Conservation (phyloP, 2,329 filamentous ascomycete species). For the Calcarisporium arbuscula region DNA sequence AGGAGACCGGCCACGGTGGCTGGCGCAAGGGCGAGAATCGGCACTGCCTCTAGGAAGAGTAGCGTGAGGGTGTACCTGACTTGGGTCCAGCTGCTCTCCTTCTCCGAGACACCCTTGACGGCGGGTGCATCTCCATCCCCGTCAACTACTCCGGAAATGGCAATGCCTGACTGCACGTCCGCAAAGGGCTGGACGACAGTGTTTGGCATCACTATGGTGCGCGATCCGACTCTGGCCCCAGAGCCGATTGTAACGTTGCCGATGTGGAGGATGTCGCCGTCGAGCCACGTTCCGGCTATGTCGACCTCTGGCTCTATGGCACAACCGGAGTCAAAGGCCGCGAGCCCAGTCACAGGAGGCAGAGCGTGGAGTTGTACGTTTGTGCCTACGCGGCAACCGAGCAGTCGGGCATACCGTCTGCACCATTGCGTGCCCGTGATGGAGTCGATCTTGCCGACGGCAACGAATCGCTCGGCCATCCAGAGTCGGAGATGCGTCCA, state of each 20-base stretch:
- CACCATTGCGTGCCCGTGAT: slow-evolving; percentile 14
- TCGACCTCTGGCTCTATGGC: slow-evolving; percentile 15
- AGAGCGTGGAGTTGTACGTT: slow-evolving; percentile 14
- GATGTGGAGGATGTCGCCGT: slow-evolving; percentile 15
- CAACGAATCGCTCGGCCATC: slow-evolving; percentile 12
- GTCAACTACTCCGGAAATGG: slow-evolving; percentile 8
- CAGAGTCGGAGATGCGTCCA: slow-evolving; percentile 13
- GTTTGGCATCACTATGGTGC: slow-evolving; percentile 13
- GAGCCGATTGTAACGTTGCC: slow-evolving; percentile 11
- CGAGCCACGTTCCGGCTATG: slow-evolving; percentile 15
- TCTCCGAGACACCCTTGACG: slow-evolving; percentile 1
- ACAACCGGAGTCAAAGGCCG: slow-evolving; percentile 12
- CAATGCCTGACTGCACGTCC: slow-evolving; percentile 10
- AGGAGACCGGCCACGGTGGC: slow-evolving; percentile 6
- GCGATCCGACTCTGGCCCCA: slow-evolving; percentile 13
- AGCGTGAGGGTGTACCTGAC: slow-evolving; percentile 10
- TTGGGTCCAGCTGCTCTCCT: slow-evolving; percentile 2
- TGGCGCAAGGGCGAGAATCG: slow-evolving; percentile 8
- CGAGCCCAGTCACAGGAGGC: slow-evolving; percentile 12
- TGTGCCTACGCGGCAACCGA: slow-evolving; percentile 13
- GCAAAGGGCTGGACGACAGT: slow-evolving; percentile 12
- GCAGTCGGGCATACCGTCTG: slow-evolving; percentile 10
- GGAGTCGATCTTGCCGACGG: slow-evolving; percentile 4
- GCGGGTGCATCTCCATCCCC: slow-evolving; percentile 3
- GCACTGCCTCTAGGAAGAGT: slow-evolving; percentile 9